These are phyloP conservation scores for Amyloporia xantha DNA, from an alignment of 768 basidiomycete species.

Conservation along the genomic window DNA sequence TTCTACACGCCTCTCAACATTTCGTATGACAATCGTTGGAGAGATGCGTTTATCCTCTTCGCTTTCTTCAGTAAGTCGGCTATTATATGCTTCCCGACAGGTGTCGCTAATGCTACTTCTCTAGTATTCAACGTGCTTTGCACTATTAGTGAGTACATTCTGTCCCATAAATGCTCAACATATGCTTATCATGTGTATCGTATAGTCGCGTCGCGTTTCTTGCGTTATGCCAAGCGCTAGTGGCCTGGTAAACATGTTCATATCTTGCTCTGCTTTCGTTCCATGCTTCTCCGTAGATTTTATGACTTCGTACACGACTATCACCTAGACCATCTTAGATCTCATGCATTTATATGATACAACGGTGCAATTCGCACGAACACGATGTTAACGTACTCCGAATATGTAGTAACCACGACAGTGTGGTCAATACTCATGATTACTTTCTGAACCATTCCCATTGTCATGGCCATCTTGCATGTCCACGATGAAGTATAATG, in stretches of 20 bases:
- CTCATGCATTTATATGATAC: no score
- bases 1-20: slow-evolving; percentile 69
- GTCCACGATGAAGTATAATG: no score
- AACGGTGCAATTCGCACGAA: no score
- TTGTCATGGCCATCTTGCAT: no score
- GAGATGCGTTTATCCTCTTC: slow-evolving; percentile 62
- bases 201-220: slow-evolving; percentile 61
- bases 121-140: slow-evolving; percentile 63
- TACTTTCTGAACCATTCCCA: no score
- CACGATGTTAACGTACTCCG: no score
- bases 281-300: not conserved
- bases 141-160: slow-evolving; percentile 39
- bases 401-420: no score
- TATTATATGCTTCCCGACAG: not conserved
- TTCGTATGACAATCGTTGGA: slow-evolving; percentile 52
- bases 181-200: slow-evolving; percentile 12
- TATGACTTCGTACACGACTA: not conserved
- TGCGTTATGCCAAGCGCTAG: slow-evolving; percentile 71
- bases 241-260: slow-evolving; percentile 26
- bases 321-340: no score
- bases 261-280: not conserved
- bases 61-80: slow-evolving; percentile 45
- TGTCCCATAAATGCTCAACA: no score
- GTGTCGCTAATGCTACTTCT: not conserved
- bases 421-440: no score